Evolutionary conservation across 2,329 filamentous ascomycete species (phyloP).

Genomic region (Arthrobotrys musiformis): DNA sequence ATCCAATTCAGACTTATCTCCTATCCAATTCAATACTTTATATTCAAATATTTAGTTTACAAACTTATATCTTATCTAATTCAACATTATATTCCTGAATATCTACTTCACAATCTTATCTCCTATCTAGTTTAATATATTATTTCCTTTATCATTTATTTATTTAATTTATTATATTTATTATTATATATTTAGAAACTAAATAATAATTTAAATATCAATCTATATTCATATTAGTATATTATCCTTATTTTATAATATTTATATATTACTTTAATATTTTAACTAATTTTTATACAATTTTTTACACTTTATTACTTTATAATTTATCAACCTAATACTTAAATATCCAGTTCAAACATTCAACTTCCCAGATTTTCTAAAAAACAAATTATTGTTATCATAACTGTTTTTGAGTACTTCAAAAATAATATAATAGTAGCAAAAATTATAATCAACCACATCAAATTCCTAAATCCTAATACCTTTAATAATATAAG

Average conservation of each 20-base stretch:
- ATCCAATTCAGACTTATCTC: too few relatives aligned
- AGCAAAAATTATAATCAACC: background rate
- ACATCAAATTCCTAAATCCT: background rate
- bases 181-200: background rate
- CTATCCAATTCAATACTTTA: background rate
- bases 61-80: background rate
- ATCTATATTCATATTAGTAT: background rate
- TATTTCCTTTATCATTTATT: conserved; percentile 1
- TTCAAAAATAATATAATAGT: background rate
- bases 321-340: conserved; percentile 5
- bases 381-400: background rate
- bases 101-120: too few relatives aligned
- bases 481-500: background rate
- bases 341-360: too few relatives aligned
- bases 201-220: conserved; percentile 4
- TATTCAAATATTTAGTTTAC: background rate
- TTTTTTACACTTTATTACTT: conserved; percentile 11
- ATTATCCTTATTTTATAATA: background rate
- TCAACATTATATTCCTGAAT: too few relatives aligned
- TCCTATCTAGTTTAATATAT: background rate
- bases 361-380: too few relatives aligned
- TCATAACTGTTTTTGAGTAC: background rate
- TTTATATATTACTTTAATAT: conserved; percentile 3
- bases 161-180: background rate
- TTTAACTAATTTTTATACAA: background rate